These are phyloP conservation scores for Pterocarpus macrocarpus DNA, from an alignment of 306 rosid genomes.

Conservation along the genomic window DNA sequence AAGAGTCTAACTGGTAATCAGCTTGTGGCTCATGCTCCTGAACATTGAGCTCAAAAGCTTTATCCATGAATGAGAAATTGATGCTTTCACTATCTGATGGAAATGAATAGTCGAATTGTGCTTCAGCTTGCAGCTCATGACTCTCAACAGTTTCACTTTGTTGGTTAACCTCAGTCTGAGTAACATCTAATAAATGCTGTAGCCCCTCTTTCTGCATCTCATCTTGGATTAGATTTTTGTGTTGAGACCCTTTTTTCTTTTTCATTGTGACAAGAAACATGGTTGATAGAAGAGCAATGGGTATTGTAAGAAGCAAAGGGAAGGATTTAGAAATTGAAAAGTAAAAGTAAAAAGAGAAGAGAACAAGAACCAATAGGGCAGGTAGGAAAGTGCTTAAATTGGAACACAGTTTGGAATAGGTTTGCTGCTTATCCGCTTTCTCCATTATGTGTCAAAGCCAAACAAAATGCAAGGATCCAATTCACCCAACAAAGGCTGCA, in stretches of 20 bases:
- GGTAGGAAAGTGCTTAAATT: constrained; percentile 18
- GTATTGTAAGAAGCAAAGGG: constrained; percentile 51
- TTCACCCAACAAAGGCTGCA: not conserved
- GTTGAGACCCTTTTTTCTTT: constrained; percentile 45
- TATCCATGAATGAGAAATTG: constrained; percentile 40
- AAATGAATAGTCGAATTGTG: constrained; percentile 33
- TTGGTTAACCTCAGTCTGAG: constrained; percentile 24
- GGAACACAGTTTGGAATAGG: constrained; percentile 37
- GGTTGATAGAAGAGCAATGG: constrained; percentile 53
- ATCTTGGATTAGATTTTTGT: constrained; percentile 34
- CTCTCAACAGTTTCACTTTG: constrained; percentile 38
- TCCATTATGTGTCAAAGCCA: constrained; percentile 52
- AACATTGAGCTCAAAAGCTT: constrained; percentile 37
- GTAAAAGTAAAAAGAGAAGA: constrained; percentile 46
- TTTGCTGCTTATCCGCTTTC: constrained; percentile 44
- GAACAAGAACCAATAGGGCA: constrained; percentile 46
- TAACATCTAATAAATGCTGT: constrained; percentile 1
- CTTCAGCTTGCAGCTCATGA: constrained; percentile 39
- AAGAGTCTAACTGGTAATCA: constrained; percentile 44
- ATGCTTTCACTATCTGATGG: constrained; percentile 57
- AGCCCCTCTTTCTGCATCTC: constrained; percentile 24
- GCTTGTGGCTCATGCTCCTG: constrained; percentile 29
- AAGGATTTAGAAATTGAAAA: constrained; percentile 48
- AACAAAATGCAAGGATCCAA: not conserved
- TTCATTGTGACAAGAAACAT: constrained; percentile 49